Evolutionary conservation across 768 basidiomycete genomes (phyloP).

Genomic region (Lentinula detonsa): DNA sequence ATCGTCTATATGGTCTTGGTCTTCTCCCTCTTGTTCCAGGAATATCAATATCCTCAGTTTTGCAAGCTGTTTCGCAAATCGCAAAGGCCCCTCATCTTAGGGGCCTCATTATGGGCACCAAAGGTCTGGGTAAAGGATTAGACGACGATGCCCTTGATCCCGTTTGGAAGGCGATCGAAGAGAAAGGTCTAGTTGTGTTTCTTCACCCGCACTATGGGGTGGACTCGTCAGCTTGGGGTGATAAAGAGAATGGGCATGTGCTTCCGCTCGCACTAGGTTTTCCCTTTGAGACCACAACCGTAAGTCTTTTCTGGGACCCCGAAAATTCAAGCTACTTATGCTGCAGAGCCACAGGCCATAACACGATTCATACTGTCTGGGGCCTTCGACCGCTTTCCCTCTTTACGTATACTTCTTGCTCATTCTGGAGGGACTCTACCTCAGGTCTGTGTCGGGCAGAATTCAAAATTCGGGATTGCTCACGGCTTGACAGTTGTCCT

Average conservation of each 20-base stretch:
- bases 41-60: constrained; percentile 45
- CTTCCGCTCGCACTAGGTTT: constrained; percentile 84
- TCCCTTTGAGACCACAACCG: constrained; percentile 86
- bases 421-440: constrained; percentile 86
- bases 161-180: constrained; percentile 72
- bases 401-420: constrained; percentile 71
- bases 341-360: constrained; percentile 42
- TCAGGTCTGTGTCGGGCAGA: constrained; percentile 13
- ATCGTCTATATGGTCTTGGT: constrained; percentile 79
- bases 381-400: constrained; percentile 72
- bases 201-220: constrained; percentile 87
- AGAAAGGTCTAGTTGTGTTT: constrained; percentile 71
- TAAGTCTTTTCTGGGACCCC: constrained; percentile 27
- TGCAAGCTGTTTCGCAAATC: constrained; percentile 66
- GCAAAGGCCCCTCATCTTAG: constrained; percentile 59
- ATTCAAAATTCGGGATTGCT: neutral
- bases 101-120: constrained; percentile 77
- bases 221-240: constrained; percentile 65
- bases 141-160: constrained; percentile 77
- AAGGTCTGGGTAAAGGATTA: constrained; percentile 70
- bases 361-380: constrained; percentile 80
- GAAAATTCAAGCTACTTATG: constrained; percentile 1
- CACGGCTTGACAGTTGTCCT: constrained; percentile 50
- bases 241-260: constrained; percentile 79
- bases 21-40: constrained; percentile 79